phyloP scores from a whole-genome alignment of 2,329 filamentous ascomycete genomes.

The Botryotinia globosa region DNA sequence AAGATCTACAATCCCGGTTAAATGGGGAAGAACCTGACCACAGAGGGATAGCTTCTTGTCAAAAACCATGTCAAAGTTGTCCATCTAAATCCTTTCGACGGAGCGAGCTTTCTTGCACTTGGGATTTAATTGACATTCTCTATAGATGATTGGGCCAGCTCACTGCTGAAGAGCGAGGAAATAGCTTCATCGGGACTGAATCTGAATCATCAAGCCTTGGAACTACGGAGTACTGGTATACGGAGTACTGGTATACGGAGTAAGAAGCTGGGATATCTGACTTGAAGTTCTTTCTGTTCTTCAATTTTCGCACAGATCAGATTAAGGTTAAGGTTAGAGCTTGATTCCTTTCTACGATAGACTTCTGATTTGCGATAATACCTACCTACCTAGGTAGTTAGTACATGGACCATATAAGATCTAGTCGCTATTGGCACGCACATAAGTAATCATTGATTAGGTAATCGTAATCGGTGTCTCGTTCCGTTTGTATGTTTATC shows the following conservation, averaged over 20 bases:
- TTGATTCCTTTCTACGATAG: background rate
- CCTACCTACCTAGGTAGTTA: too few species aligned
- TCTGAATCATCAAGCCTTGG: background rate
- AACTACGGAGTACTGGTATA: too few species aligned
- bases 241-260: too few species aligned
- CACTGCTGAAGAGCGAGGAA: too few species aligned
- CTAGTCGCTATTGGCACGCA: background rate
- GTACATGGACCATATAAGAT: background rate
- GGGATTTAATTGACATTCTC: background rate
- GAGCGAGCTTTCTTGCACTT: background rate
- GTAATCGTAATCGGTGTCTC: background rate
- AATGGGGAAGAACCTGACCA: background rate
- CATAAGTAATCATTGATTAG: background rate
- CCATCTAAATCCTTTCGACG: background rate
- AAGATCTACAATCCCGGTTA: background rate
- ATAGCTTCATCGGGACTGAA: background rate
- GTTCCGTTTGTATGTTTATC: background rate
- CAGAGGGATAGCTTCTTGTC: background rate
- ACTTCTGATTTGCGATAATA: background rate
- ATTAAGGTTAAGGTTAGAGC: background rate
- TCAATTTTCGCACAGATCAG: background rate
- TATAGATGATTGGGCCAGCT: background rate
- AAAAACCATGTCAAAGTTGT: background rate
- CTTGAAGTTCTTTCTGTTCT: background rate
- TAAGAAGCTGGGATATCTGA: background rate